These are phyloP conservation scores for Xylariaceae sp. DNA, from an alignment of 2,329 filamentous ascomycete species.

Conservation along the genomic window DNA sequence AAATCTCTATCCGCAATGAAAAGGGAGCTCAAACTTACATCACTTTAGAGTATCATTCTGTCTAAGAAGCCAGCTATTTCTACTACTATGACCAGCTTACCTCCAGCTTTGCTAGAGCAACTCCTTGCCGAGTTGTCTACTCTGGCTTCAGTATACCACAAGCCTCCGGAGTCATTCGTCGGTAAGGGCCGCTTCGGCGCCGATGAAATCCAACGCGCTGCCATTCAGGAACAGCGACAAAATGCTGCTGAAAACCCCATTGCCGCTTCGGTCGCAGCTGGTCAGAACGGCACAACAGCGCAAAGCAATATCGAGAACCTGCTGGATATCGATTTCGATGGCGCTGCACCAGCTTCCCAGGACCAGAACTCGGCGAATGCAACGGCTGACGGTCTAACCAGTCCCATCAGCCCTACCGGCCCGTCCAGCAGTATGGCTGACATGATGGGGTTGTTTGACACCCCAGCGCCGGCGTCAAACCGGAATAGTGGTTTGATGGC, in stretches of 20 bases:
- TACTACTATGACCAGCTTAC: conserved; percentile 87
- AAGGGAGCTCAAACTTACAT: conserved; percentile 24
- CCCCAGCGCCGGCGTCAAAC: conserved; percentile 48
- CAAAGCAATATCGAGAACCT: conserved; percentile 89
- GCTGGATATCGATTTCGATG: conserved; percentile 93
- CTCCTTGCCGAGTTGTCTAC: conserved; percentile 91
- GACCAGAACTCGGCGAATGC: conserved; percentile 51
- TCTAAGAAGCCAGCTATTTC: conserved; percentile 92
- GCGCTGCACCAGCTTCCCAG: conserved; percentile 81
- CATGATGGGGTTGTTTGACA: conserved; percentile 67
- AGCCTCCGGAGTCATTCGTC: conserved; percentile 95
- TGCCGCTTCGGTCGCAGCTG: conserved; percentile 72
- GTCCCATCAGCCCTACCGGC: conserved; percentile 45
- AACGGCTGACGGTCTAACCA: conserved; percentile 64
- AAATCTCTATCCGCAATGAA: not conserved
- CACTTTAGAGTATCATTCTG: conserved; percentile 68
- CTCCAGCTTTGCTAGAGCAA: conserved; percentile 76
- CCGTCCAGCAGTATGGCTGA: conserved; percentile 51
- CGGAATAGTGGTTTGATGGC: conserved; percentile 37
- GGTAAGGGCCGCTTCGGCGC: conserved; percentile 91
- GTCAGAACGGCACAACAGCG: conserved; percentile 49
- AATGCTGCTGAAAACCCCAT: conserved; percentile 92
- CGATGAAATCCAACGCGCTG: conserved; percentile 88
- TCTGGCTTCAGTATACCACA: conserved; percentile 95
- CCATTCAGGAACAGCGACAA: conserved; percentile 92